Conservation (phyloP, 441 rosid species). For the Populus hybrid region DNA sequence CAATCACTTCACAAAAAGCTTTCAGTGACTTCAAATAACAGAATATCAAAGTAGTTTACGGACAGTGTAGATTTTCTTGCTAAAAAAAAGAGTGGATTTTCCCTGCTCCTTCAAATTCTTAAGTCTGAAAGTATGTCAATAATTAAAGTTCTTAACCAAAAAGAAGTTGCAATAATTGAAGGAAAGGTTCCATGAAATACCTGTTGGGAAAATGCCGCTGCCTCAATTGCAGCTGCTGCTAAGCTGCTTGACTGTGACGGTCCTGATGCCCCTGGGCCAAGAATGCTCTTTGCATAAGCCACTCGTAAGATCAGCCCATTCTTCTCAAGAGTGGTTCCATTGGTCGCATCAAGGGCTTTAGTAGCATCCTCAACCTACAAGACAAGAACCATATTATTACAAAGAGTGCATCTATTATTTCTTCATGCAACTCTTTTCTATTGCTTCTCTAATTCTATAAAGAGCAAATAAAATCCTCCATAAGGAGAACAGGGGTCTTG, state of each 20-base stretch:
- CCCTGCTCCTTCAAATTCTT: not conserved
- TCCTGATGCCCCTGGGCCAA: slow-evolving; percentile 74
- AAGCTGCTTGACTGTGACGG: slow-evolving; percentile 84
- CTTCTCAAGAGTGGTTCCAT: slow-evolving; percentile 80
- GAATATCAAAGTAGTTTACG: not conserved
- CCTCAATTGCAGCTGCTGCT: slow-evolving; percentile 99
- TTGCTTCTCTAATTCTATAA: not conserved
- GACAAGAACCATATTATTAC: slow-evolving; percentile 14
- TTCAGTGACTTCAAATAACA: not conserved
- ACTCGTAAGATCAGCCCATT: slow-evolving; percentile 89
- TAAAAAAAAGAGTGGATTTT: not conserved
- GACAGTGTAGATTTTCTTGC: not conserved
- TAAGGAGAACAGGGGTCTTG: not conserved
- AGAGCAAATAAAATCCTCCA: not conserved
- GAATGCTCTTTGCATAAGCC: slow-evolving; percentile 90
- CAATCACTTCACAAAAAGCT: not conserved
- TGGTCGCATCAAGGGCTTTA: slow-evolving; percentile 86
- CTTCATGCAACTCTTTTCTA: not conserved
- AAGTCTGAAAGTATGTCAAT: not conserved
- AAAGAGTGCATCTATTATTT: no score
- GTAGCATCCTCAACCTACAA: slow-evolving; percentile 87
- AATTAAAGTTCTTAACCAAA: not conserved
- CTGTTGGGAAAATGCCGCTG: slow-evolving; percentile 96
- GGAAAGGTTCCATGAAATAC: slow-evolving; percentile 28
- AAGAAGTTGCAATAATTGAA: not conserved